These are phyloP conservation scores for Hypomyces perniciosus DNA, from an alignment of 2,329 filamentous ascomycete genomes.

Conservation along the genomic window DNA sequence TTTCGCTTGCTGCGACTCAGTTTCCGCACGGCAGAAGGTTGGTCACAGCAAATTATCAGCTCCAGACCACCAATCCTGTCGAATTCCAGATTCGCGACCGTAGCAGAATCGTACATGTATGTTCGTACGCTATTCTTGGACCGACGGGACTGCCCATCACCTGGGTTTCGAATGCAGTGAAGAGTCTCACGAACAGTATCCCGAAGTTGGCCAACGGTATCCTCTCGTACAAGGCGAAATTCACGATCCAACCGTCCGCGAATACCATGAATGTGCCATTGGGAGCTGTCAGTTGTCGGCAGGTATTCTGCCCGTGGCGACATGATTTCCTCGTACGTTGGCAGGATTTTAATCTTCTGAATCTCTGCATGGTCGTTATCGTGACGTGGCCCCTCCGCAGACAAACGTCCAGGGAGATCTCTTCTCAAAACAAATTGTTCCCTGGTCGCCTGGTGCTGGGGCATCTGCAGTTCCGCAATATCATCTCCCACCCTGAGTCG, in stretches of 20 bases:
- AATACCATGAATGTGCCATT: conserved; percentile 34
- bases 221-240: conserved; percentile 50
- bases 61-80: conserved; percentile 36
- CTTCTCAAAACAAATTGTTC: conserved; percentile 25
- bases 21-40: conserved; percentile 29
- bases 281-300: conserved; percentile 30
- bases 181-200: conserved; percentile 40
- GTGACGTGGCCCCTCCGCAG: conserved; percentile 32
- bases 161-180: conserved; percentile 22
- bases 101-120: conserved; percentile 22
- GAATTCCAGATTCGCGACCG: conserved; percentile 27
- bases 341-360: conserved; percentile 41
- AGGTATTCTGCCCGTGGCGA: conserved; percentile 39
- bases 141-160: background rate
- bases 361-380: conserved; percentile 47
- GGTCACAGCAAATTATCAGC: conserved; percentile 38
- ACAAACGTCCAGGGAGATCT: conserved; percentile 30
- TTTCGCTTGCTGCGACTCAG: conserved; percentile 25
- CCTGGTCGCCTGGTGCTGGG: conserved; percentile 12
- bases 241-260: conserved; percentile 46
- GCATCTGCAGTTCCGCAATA: conserved; percentile 10
- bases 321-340: conserved; percentile 42
- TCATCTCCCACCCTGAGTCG: conserved; percentile 26
- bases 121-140: conserved; percentile 22
- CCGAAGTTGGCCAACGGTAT: conserved; percentile 47